phyloP scores from a whole-genome alignment of 192 early-diverging fungal species.

The Backusella liffmaniae region DNA sequence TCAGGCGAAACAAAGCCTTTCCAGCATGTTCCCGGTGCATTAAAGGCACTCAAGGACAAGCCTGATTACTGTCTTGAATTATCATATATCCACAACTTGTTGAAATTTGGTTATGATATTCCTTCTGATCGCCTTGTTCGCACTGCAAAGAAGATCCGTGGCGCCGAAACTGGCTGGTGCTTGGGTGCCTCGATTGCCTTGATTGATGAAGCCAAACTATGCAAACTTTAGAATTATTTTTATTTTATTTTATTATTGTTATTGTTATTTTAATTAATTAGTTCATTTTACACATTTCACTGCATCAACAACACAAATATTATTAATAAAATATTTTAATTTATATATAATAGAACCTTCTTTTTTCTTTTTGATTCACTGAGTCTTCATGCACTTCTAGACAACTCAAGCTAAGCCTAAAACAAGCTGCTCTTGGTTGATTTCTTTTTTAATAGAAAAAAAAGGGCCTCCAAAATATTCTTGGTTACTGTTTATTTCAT shows the following conservation, averaged over 20 bases:
- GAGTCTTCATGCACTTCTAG: too few species aligned
- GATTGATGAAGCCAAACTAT: conserved; percentile 56
- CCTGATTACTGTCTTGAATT: conserved; percentile 90
- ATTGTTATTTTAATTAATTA: not conserved
- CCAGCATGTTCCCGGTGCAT: conserved; percentile 54
- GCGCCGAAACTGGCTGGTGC: conserved; percentile 97
- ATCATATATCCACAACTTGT: conserved; percentile 81
- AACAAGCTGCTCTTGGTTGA: too few species aligned
- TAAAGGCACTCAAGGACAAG: conserved; percentile 43
- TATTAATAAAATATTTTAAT: conserved; percentile 5
- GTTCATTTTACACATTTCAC: not conserved
- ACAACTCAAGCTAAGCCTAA: too few species aligned
- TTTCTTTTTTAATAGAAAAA: too few species aligned
- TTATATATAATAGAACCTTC: not conserved
- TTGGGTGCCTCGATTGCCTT: conserved; percentile 89
- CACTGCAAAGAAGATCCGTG: conserved; percentile 89
- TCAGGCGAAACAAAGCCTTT: conserved; percentile 41
- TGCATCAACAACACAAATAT: not conserved
- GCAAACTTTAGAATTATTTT: conserved; percentile 15
- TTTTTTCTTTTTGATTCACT: not conserved
- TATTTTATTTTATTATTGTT: not conserved
- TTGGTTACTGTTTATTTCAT: too few species aligned
- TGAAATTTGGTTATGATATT: conserved; percentile 85
- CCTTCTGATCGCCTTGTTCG: conserved; percentile 64
- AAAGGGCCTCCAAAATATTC: too few species aligned